Evolutionary conservation across 140 eudicot species (phyloP).

Genomic region (Cichorium intybus): DNA sequence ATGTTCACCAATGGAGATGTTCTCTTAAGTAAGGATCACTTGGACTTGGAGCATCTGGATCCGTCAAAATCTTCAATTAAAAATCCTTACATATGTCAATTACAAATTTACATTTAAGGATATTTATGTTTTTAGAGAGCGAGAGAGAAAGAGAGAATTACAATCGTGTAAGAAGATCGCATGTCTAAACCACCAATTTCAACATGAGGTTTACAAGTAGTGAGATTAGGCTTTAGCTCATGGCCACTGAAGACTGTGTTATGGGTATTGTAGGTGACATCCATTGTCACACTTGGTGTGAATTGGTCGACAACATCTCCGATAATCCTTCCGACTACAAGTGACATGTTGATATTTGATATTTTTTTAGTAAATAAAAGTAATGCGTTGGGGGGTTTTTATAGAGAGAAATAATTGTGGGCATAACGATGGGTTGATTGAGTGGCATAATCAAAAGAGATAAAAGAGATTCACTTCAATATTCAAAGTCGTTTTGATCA

Average conservation of each 20-base stretch:
- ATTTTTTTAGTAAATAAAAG: slow-evolving; percentile 1
- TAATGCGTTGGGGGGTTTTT: slow-evolving; percentile 30
- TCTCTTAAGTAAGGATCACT: slow-evolving; percentile 85
- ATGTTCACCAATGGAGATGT: slow-evolving; percentile 81
- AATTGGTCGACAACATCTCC: slow-evolving; percentile 90
- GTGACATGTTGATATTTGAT: slow-evolving; percentile 40
- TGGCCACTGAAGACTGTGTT: slow-evolving; percentile 69
- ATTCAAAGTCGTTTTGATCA: slow-evolving; percentile 9
- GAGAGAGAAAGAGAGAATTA: slow-evolving; percentile 29
- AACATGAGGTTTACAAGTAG: slow-evolving; percentile 61
- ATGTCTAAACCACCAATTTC: slow-evolving; percentile 91
- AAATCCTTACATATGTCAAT: slow-evolving; percentile 15
- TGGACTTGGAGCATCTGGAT: slow-evolving; percentile 96
- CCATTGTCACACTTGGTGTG: slow-evolving; percentile 70
- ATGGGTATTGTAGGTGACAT: slow-evolving; percentile 50
- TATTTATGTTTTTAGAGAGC: not conserved
- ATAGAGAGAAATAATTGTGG: slow-evolving; percentile 31
- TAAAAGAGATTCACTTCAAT: slow-evolving; percentile 24
- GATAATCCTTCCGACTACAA: slow-evolving; percentile 70
- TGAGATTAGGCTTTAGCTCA: slow-evolving; percentile 73
- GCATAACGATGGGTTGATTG: slow-evolving; percentile 19
- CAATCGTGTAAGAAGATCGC: slow-evolving; percentile 82
- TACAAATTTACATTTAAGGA: not conserved
- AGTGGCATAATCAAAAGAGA: slow-evolving; percentile 27
- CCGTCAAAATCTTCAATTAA: slow-evolving; percentile 67